A percentile compares a stretch with the other conserved stretches of the same genome.
These are phyloP conservation scores for Penicillium parvum DNA, from an alignment of 495 filamentous ascomycete species.

Conservation along the genomic window DNA sequence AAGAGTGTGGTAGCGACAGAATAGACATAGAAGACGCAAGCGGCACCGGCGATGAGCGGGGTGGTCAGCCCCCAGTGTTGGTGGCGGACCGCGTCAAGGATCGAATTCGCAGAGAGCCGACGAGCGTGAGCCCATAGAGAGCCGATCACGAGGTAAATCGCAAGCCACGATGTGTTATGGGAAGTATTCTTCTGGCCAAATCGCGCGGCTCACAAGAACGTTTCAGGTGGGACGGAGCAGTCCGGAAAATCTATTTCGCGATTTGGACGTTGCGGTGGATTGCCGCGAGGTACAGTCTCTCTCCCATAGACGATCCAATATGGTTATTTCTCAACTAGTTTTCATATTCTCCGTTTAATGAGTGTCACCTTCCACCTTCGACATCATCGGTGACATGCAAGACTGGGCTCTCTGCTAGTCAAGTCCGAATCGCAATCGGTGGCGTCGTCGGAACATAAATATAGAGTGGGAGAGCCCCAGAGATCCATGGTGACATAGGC, in stretches of 20 bases:
- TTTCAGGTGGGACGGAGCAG: constrained; percentile 3
- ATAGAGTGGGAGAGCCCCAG: neutral
- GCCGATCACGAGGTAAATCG: constrained; percentile 4
- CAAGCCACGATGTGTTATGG: too few species aligned
- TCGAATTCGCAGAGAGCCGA: neutral
- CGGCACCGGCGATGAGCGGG: constrained; percentile 3
- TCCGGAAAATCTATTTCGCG: constrained; percentile 15
- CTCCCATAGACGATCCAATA: too few species aligned
- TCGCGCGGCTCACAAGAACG: neutral
- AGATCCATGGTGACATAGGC: too few species aligned
- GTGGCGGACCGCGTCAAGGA: neutral
- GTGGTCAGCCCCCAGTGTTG: constrained; percentile 1
- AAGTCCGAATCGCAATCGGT: neutral
- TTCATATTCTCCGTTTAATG: too few species aligned
- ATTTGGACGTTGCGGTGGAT: neutral
- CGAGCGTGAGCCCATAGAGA: neutral
- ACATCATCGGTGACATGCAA: too few species aligned
- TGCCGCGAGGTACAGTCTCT: too few species aligned
- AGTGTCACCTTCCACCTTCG: too few species aligned
- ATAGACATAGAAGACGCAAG: constrained; percentile 18
- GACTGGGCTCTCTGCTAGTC: neutral
- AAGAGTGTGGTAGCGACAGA: constrained; percentile 4
- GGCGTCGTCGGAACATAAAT: neutral
- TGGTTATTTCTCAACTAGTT: too few species aligned
- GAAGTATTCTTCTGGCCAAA: too few species aligned